Evolutionary conservation across 2,329 filamentous ascomycete genomes (phyloP), one percentile per base, ranked within the genome.

Genomic region (Penicillium vulpinum): DNA sequence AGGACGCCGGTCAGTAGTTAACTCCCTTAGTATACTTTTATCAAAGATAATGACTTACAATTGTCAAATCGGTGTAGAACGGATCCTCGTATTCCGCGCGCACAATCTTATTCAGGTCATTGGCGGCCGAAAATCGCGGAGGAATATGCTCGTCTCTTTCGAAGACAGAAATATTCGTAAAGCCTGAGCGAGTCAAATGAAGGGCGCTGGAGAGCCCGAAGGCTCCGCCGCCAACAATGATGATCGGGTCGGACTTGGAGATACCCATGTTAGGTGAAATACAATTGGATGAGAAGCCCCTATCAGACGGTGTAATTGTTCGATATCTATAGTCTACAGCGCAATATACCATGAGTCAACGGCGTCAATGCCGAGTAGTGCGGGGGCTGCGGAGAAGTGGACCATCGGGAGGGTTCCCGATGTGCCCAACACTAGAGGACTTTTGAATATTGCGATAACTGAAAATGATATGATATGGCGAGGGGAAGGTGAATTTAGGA

Each of bases 31-130:
- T 26, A 47, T 31, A 47, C 13, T 47, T 15, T 1, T 18, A 10
- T 24, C 5, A 26, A 13, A 40, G 16, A 46, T 43, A 21, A 13
- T 4, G 26, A 62, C 75, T 57, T 69, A 82, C 81, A 52, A 84
- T 70, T 2, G 83, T 79, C 41, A 85, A 65, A 2, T 83, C 74
- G 0, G 82, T 81, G 57, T 86, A 85, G 54, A 83, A 84, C 0
- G 76, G 73, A 56, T 85, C 82, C 58, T 83, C 81, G 56, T 86
- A 86, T 60, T 86, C 83, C 5, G 80, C 82, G 2, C 83, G 77
- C 35, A 86, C 75, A 54, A 86, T 86, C 68, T 87, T 87, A 67
- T 86, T 87, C 26, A 86, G 66, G 60, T 87, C 83, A 57, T 84
- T 83, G 21, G 79, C 83, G 0, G 83, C 85, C 0, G 84, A 85